Percentiles rank a stretch among this genome's conserved stretches.
These are phyloP conservation scores for Coprinopsis strossmayeri DNA, from an alignment of 768 basidiomycete species.

Conservation along the genomic window DNA sequence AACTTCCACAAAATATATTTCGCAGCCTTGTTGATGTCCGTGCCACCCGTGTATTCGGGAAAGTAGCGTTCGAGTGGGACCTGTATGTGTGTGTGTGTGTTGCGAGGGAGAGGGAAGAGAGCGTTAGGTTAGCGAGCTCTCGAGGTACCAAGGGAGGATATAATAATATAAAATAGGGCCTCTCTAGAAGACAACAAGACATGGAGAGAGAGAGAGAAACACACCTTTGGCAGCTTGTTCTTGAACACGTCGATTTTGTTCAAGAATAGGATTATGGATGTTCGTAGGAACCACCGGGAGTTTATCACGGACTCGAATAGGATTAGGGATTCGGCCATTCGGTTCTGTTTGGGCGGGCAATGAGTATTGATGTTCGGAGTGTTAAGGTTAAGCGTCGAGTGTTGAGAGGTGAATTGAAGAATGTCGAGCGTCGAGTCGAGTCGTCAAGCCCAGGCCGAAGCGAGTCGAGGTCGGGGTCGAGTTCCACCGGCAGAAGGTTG, in stretches of 20 bases:
- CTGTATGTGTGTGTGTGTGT: slow-evolving; percentile 27
- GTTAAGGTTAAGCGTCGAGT: no score
- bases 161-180: no score
- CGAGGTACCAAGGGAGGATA: no score
- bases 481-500: no score
- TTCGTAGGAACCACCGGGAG: slow-evolving; percentile 88
- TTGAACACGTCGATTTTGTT: slow-evolving; percentile 95
- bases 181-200: not conserved
- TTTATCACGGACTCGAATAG: slow-evolving; percentile 92
- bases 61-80: slow-evolving; percentile 75
- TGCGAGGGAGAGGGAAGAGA: not conserved
- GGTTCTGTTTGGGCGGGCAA: slow-evolving; percentile 50
- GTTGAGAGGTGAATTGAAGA: no score
- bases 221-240: slow-evolving; percentile 67
- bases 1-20: slow-evolving; percentile 95
- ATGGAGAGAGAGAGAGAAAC: slow-evolving; percentile 17
- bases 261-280: slow-evolving; percentile 85
- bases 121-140: no score
- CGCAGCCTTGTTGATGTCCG: slow-evolving; percentile 90
- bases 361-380: no score
- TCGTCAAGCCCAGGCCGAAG: no score
- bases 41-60: slow-evolving; percentile 83
- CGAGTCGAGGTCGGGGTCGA: no score
- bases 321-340: slow-evolving; percentile 87
- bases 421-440: no score